Conservation (phyloP, 2,329 filamentous ascomycete genomes). For the Alternaria dauci region DNA sequence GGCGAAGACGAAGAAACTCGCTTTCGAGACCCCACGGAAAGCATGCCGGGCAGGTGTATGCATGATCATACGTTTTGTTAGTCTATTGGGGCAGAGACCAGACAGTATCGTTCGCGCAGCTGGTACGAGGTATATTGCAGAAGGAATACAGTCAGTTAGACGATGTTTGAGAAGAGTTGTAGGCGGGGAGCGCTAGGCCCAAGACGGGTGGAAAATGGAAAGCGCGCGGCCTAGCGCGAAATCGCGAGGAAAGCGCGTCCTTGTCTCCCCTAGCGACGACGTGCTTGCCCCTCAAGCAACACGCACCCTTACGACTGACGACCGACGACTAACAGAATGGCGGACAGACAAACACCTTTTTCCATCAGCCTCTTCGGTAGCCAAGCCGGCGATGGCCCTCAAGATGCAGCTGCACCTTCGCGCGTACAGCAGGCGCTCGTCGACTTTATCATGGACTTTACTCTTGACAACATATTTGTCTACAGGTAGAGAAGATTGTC, state of each 20-base stretch:
- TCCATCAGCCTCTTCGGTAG: slow-evolving; percentile 78
- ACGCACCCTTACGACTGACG: slow-evolving; percentile 23
- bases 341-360: slow-evolving; percentile 85
- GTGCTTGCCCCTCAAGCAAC: slow-evolving; percentile 23
- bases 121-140: too few species aligned
- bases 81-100: too few species aligned
- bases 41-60: too few species aligned
- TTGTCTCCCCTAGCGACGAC: slow-evolving; percentile 31
- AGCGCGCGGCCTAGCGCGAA: slow-evolving; percentile 17
- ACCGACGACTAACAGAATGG: slow-evolving; percentile 32
- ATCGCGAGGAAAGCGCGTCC: slow-evolving; percentile 27
- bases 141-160: not conserved
- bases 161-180: not conserved
- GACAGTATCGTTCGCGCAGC: too few species aligned
- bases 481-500: slow-evolving; percentile 68
- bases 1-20: not conserved
- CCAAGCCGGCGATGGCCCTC: slow-evolving; percentile 44
- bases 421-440: slow-evolving; percentile 78
- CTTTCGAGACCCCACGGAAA: too few species aligned
- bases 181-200: slow-evolving; percentile 11
- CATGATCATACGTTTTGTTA: too few species aligned
- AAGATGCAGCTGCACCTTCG: slow-evolving; percentile 44
- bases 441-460: slow-evolving; percentile 91
- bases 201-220: slow-evolving; percentile 19
- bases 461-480: slow-evolving; percentile 91